Percentiles rank a stretch among this genome's conserved stretches.
Conservation (phyloP, 192 early-diverging fungal genomes). For the Hyaloraphidium curvatum region DNA sequence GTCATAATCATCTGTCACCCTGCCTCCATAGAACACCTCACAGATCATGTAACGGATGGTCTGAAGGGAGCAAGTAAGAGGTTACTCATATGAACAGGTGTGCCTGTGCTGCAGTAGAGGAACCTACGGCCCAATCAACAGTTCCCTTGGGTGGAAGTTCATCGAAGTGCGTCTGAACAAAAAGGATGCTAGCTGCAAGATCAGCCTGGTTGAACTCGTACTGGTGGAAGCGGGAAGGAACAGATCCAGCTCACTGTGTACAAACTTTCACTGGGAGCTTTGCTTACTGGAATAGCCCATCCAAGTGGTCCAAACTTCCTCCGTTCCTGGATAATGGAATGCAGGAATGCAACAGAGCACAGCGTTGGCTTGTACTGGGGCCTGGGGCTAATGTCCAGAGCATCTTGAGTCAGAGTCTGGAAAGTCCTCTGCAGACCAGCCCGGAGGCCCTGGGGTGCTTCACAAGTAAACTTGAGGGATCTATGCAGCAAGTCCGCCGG, state of each 20-base stretch:
- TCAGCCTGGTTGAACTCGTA: conserved; percentile 52
- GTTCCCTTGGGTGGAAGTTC: conserved; percentile 37
- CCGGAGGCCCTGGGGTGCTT: conserved; percentile 43
- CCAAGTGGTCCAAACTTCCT: conserved; percentile 45
- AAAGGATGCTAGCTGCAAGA: conserved; percentile 39
- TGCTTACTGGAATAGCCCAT: conserved; percentile 2
- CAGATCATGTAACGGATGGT: conserved; percentile 49
- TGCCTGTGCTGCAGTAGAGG: too few species aligned
- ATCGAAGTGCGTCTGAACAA: conserved; percentile 49
- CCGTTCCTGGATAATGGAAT: conserved; percentile 43
- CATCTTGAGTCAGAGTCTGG: conserved; percentile 45
- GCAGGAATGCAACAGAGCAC: conserved; percentile 40
- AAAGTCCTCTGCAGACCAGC: conserved; percentile 45
- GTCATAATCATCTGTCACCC: conserved; percentile 32
- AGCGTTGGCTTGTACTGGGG: conserved; percentile 45
- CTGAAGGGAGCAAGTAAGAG: too few species aligned
- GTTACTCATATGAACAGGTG: too few species aligned
- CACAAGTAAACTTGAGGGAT: conserved; percentile 47
- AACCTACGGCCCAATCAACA: conserved; percentile 40
- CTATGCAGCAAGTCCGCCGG: conserved; percentile 44
- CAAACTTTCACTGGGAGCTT: background rate
- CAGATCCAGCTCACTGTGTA: background rate
- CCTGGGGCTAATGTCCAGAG: conserved; percentile 40
- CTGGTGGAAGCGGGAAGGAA: too few species aligned
- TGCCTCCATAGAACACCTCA: conserved; percentile 43